Evolutionary conservation across 192 early-diverging fungal species (phyloP).

Genomic region (Linnemannia zychae): DNA sequence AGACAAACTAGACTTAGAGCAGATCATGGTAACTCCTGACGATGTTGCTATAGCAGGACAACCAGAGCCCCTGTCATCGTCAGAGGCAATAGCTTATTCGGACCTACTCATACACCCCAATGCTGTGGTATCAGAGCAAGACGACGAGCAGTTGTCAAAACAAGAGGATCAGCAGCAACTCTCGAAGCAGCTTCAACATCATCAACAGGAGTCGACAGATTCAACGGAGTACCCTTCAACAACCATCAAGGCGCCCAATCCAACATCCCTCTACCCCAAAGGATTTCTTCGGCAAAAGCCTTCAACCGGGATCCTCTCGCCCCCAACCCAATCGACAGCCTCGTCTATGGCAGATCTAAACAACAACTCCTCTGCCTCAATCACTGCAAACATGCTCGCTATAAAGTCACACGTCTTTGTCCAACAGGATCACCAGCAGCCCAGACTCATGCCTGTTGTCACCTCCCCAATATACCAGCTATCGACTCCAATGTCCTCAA

Average conservation of each 20-base stretch:
- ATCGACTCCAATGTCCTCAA: slow-evolving; percentile 30
- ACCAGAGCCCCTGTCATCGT: not conserved
- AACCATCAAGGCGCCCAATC: not conserved
- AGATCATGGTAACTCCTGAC: slow-evolving; percentile 21
- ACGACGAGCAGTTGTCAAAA: not conserved
- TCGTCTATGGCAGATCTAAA: slow-evolving; percentile 29
- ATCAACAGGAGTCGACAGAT: not conserved
- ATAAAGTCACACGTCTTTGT: slow-evolving; percentile 27
- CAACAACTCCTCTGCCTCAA: slow-evolving; percentile 35
- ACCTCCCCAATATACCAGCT: slow-evolving; percentile 1
- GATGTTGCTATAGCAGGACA: not conserved
- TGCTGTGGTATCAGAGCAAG: not conserved
- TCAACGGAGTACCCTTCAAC: not conserved
- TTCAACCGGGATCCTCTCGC: slow-evolving; percentile 3
- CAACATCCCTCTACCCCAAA: slow-evolving; percentile 6
- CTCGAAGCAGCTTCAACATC: slow-evolving; percentile 19
- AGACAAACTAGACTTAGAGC: not conserved
- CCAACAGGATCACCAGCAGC: slow-evolving; percentile 26
- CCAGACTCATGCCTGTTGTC: not conserved
- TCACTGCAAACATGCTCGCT: slow-evolving; percentile 28
- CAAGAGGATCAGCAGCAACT: not conserved
- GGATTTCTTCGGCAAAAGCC: not conserved
- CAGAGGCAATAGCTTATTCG: not conserved
- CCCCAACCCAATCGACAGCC: not conserved
- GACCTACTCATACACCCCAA: not conserved